Percentiles rank a stretch among this genome's conserved stretches.
phyloP scores from a whole-genome alignment of 2,329 filamentous ascomycete species.

The Esteya vermicola region DNA sequence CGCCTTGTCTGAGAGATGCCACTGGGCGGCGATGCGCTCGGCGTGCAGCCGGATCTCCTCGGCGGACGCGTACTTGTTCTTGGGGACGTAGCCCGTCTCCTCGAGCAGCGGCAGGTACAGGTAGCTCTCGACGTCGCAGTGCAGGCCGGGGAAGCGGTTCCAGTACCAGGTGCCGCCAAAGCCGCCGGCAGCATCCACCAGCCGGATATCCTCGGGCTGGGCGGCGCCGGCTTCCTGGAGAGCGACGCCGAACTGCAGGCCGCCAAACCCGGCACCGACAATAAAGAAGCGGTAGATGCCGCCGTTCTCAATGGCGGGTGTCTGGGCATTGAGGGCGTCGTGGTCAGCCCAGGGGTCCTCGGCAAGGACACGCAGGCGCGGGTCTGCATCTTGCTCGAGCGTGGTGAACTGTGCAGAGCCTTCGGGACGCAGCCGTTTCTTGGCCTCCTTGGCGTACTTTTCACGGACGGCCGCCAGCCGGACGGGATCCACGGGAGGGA shows the following conservation, averaged over 20 bases:
- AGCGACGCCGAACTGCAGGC: conserved; percentile 18
- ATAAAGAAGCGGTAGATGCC: conserved; percentile 17
- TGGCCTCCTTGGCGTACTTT: conserved; percentile 20
- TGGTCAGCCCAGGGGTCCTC: conserved; percentile 22
- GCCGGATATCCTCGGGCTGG: conserved; percentile 20
- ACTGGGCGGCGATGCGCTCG: conserved; percentile 27
- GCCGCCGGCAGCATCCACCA: conserved; percentile 27
- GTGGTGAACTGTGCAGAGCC: conserved; percentile 17
- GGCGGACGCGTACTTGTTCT: conserved; percentile 23
- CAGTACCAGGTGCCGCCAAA: conserved; percentile 38
- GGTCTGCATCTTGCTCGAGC: conserved; percentile 10
- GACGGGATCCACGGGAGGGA: neutral
- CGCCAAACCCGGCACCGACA: conserved; percentile 21
- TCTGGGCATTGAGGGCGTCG: conserved; percentile 14
- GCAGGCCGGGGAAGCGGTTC: conserved; percentile 33
- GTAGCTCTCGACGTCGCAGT: conserved; percentile 45
- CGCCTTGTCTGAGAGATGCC: conserved; percentile 24
- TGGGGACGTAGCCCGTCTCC: conserved; percentile 44
- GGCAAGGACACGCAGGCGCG: conserved; percentile 13
- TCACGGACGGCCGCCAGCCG: conserved; percentile 11
- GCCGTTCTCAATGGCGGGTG: conserved; percentile 13
- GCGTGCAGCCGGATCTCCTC: conserved; percentile 29
- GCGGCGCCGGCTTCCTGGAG: conserved; percentile 21
- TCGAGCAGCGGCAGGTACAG: conserved; percentile 47
- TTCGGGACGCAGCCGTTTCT: conserved; percentile 19